These are phyloP conservation scores for Allomyces macrogynus DNA, from an alignment of 192 early-diverging fungal genomes.

Conservation along the genomic window DNA sequence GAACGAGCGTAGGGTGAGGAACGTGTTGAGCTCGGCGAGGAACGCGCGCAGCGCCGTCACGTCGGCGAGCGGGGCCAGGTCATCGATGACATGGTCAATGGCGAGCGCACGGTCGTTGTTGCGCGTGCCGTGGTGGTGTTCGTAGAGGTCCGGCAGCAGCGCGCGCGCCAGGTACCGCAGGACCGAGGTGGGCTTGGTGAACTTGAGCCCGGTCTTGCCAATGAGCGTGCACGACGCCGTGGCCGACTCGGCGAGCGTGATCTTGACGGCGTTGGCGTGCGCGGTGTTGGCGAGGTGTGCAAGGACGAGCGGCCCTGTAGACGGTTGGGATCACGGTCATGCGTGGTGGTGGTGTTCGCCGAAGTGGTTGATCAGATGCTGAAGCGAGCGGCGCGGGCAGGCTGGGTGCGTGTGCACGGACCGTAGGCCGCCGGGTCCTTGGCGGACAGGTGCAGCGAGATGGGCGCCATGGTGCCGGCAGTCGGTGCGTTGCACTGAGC, in stretches of 20 bases:
- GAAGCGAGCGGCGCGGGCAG: too few species aligned
- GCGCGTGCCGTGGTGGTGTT: background rate
- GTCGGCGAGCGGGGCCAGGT: conserved; percentile 13
- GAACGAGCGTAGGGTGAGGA: conserved; percentile 62
- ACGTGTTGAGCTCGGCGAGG: conserved; percentile 54
- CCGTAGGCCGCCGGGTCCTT: background rate
- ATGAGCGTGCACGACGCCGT: background rate
- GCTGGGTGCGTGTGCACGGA: background rate
- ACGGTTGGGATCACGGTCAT: background rate
- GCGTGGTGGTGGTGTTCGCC: background rate
- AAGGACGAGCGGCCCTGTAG: background rate
- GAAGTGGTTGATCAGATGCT: too few species aligned
- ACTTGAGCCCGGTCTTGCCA: background rate
- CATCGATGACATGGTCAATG: background rate
- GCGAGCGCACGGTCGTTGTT: background rate
- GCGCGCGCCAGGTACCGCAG: background rate
- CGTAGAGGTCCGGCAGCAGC: background rate
- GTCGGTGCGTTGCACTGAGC: too few species aligned
- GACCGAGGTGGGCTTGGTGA: background rate
- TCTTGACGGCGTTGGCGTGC: background rate
- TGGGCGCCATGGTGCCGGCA: background rate
- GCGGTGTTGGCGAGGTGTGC: background rate
- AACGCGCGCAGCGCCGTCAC: conserved; percentile 49
- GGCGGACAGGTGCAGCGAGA: background rate
- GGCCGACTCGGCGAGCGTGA: background rate